Base-by-base conservation (phyloP, 352 stramenopile species). In the Globisporangium viniferum region DNA sequence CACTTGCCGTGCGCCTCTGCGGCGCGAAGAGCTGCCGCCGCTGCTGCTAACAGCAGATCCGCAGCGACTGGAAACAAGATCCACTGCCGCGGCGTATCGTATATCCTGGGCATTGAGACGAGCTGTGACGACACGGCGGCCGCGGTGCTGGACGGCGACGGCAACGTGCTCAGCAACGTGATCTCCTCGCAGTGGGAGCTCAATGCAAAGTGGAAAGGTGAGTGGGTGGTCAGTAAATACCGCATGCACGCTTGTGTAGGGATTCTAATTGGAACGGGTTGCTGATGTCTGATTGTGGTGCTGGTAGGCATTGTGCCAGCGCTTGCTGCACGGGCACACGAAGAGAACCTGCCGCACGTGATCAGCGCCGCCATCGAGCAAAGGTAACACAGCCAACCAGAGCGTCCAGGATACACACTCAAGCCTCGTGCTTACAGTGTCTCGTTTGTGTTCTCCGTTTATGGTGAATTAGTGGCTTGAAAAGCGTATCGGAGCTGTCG, bases 71-170 rank as follows among this genome's bases (percentile, higher is more conserved):
- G 1, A 18, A 39, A 14, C 10, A 33, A 33, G 31, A 33, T 29
- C 70, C 69, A 66, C 20, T 66, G 66, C 20, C 75, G 80, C 48
- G 53, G 49, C 53, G 68, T 78, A 22, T 88, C 87, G 49, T 94
- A 89, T 59, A 79, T 99, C 9, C 77, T 99, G 59, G 95, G 97
- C 22, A 98, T 99, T 70, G 95, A 99, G 77, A 98, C 94, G 29
- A 93, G 91, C 60, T 99, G 96, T 73, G 95, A 99, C 75, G 96
- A 99, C 75, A 99, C 95, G 48, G 88, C 77, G 9, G 94, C 89
- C 2, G 95, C 94, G 6, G 81, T 99, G 39, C 77, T 99, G 22
- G 81, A 95, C 57, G 86, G 82, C 39, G 86, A 98, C 70, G 96
- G 97, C 20, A 78, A 79, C 15, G 97, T 99, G 56, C 75, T 99